These are phyloP conservation scores for Astrephomene gubernaculifera DNA, from an alignment of 139 green algal genomes.

Conservation along the genomic window DNA sequence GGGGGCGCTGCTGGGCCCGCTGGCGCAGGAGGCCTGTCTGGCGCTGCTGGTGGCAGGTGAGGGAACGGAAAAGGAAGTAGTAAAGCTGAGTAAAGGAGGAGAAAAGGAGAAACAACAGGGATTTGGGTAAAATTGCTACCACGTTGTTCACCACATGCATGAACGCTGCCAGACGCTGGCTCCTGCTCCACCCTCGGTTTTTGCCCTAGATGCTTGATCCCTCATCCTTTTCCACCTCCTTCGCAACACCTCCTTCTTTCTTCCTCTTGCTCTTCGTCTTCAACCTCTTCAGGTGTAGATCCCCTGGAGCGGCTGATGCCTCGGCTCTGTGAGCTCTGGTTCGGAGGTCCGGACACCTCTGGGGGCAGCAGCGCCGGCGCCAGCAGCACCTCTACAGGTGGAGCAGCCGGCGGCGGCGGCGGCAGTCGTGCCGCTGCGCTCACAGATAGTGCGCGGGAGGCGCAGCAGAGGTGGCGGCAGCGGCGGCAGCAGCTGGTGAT, in stretches of 20 bases:
- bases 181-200: no score
- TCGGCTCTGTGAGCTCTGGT: conserved; percentile 46
- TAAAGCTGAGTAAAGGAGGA: no score
- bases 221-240: no score
- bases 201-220: no score
- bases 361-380: neutral
- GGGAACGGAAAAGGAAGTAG: no score
- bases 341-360: conserved; percentile 41
- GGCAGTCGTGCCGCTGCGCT: neutral
- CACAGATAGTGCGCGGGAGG: conserved; percentile 46
- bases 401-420: neutral
- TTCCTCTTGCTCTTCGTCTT: no score
- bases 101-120: no score
- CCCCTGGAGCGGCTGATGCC: conserved; percentile 49
- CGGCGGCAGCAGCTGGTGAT: conserved; percentile 44
- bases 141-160: no score
- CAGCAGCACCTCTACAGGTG: neutral
- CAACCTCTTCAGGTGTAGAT: conserved; percentile 51
- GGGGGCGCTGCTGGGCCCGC: conserved; percentile 46
- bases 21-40: conserved; percentile 49
- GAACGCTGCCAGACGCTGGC: no score
- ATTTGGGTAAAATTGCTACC: no score
- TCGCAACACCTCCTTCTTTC: no score
- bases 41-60: conserved; percentile 54
- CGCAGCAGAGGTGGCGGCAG: conserved; percentile 47